Base-by-base conservation (phyloP, 2,329 filamentous ascomycete genomes). In the Colletotrichum sp. region DNA sequence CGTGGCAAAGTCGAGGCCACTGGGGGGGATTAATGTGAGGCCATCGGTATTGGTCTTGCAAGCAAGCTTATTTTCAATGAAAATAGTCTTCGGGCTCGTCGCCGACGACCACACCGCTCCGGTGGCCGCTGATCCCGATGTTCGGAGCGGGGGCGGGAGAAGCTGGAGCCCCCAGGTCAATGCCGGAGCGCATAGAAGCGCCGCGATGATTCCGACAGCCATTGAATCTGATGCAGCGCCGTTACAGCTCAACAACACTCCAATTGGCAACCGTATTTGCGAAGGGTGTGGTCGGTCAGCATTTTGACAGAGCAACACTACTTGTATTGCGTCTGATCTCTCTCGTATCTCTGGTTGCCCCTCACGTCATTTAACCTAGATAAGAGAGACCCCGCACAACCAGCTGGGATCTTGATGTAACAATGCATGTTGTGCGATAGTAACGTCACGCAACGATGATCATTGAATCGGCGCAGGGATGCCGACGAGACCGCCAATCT, bases 11-110 rank as follows among this genome's bases (percentile, higher is more conserved):
- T 89, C 86, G n/a, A 82, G 77, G 2, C 86, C 87, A 0, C 85
- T 86, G 0, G 89, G 89, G 2, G 89, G 89, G 59, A 90, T 90
- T 11, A 90, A 82, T 0, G 88, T 90, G 32, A 90, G 79, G 1
- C 88, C 88, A 66, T 85, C 81, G 1, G 82, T 81, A 71, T 91
- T 89, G 9, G 80, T 82, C 36, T 77, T 78, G 1, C 82, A 78
- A 1, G 87, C 85, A 63, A 90, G 86, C 2, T 73, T 76, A 1
- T 78, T 76, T 6, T 86, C 80, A 12, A 90, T 84, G 72, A 87
- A 90, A 34, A 88, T 84, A 6, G 79, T 84, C 59, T 75, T 78
- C 0, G 71, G 34, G 44, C 61, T 55, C 0, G 55, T 63, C 3
- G 39, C 39, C 6, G 61, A n/a, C 3, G 55, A 39, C 72, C 72